Evolutionary conservation across 148 eudicot genomes (phyloP), one percentile per base, ranked within the genome.

Genomic region (Euryodendron excelsum): DNA sequence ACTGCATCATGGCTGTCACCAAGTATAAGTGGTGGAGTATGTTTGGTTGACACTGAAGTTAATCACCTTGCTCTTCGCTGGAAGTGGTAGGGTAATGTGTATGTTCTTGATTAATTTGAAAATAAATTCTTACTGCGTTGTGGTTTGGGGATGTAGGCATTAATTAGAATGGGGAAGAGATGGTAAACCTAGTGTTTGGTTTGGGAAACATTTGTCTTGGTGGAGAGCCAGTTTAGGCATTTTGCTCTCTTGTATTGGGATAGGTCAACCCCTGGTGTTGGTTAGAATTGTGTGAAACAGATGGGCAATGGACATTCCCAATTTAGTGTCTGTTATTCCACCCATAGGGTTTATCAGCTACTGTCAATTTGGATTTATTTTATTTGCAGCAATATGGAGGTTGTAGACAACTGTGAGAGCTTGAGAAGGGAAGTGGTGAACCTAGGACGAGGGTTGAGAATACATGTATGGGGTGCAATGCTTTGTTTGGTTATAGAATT

Each of bases 1-100:
- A 12, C 33, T 10, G 17, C 23, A 25, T 25, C 72, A 11, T 67
- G 44, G 7, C 37, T 39, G 48, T n/a, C 30, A 39, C 71, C 23
- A 48, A 71, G 74, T 71, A 6, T 7, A 47, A 47, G n/a, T 5
- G 73, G n/a, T 69, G 73, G 73, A 69, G 34, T 15, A 17, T 23
- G 56, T 48, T 45, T 69, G 31, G 55, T 25, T 69, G 56, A 45
- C 34, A n/a, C 56, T 50, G 37, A 63, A 17, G 1, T n/a, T 25
- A 1, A 9, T 25, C 33, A 0, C 23, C 5, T 21, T 56, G 23
- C 9, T 2, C 60, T 3, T 56, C 27, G 60, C 6, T 56, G 23
- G 5, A 20, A 4, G 27, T 56, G 60, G 60, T 41, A 9, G 20
- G 56, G 25, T 56, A 56, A 56, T 56, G 25, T n/a, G 60, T 56